Base-by-base conservation (phyloP, 768 basidiomycete genomes). In the Tephrocybe sp. region DNA sequence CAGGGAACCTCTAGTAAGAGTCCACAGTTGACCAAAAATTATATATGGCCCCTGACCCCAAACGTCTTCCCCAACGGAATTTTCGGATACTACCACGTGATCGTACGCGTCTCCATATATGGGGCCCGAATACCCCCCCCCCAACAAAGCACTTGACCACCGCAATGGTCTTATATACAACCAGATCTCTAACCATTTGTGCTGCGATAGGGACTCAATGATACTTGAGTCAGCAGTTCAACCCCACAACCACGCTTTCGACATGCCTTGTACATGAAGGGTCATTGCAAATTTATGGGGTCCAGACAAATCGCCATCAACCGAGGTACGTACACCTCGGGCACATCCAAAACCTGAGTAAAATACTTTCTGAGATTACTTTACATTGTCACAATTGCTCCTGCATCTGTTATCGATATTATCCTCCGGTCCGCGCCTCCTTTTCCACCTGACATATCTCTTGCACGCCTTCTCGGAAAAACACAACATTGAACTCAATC, bases 401-500 rank as follows among this genome's bases (percentile, higher is more conserved):
- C 2, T 39, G 28, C 5, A 30, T 30, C 28, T 5, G 6, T 11
- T 11, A 30, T 30, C 28, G 28, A 30, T 41, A 38, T 59, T 56
- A 73, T 52, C 65, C 68, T 36, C 65, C 70, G n/a, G 65, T 70
- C 51, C 77, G 69, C 11, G 65, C 67, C 60, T 89, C 85, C 55
- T 73, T 77, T 63, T 92, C 90, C 8, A 90, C 81, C 44, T 84
- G 79, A 58, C 85, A 86, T 36, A 94, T 90, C 68, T 91, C 88
- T 65, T 87, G 81, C 43, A 91, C 80, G 0, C 92, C 92, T 65
- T 85, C 86, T 59, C 92, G 69, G 64, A 94, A 88, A 67, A 85
- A 91, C 32, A 90, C 85, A 2, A 93, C 86, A 60, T 94, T 94
- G 68, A 87, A 93, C 63, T 94, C 92, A 25, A 94, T 73, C 40